A percentile compares a stretch with the other conserved stretches of the same genome.
Conservation (phyloP, 495 filamentous ascomycete species). For the Penicillium fimorum region DNA sequence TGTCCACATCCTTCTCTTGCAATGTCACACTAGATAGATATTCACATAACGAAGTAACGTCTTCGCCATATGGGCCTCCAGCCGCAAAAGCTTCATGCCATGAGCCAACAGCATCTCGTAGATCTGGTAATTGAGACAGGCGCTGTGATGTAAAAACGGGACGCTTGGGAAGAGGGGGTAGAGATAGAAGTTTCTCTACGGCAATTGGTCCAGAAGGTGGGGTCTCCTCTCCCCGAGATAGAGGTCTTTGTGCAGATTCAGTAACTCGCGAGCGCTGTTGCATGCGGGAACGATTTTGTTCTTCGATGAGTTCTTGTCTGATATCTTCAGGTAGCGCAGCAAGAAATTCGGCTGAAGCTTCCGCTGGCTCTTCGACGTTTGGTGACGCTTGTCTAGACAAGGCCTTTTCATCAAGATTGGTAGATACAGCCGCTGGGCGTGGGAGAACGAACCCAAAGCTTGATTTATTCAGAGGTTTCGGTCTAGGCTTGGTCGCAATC, state of each 20-base stretch:
- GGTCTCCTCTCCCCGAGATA: constrained; percentile 17
- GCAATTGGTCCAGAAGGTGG: not conserved
- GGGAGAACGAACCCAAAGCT: constrained; percentile 64
- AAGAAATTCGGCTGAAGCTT: constrained; percentile 69
- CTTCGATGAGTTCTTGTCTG: constrained; percentile 69
- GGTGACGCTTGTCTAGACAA: constrained; percentile 22
- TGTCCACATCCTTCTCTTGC: constrained; percentile 74
- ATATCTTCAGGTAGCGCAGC: constrained; percentile 80
- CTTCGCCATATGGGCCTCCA: constrained; percentile 71
- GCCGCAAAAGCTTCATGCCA: constrained; percentile 67
- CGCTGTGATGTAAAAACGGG: constrained; percentile 66
- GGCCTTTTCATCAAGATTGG: constrained; percentile 5
- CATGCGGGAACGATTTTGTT: constrained; percentile 61
- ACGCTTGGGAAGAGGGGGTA: constrained; percentile 51
- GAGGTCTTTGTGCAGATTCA: constrained; percentile 17
- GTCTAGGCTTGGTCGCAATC: constrained; percentile 41
- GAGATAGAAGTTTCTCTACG: constrained; percentile 39
- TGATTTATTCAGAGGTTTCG: constrained; percentile 61
- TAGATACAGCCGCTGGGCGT: constrained; percentile 19
- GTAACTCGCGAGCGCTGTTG: constrained; percentile 42
- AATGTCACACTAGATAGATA: constrained; percentile 68
- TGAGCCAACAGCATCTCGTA: constrained; percentile 58
- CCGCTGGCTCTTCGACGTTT: constrained; percentile 29
- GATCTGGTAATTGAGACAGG: constrained; percentile 53
- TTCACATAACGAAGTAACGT: constrained; percentile 66